Evolutionary conservation across 1,139 yeast species (phyloP), one percentile per base, ranked within the genome.

Genomic region (Candida glucosophila): DNA sequence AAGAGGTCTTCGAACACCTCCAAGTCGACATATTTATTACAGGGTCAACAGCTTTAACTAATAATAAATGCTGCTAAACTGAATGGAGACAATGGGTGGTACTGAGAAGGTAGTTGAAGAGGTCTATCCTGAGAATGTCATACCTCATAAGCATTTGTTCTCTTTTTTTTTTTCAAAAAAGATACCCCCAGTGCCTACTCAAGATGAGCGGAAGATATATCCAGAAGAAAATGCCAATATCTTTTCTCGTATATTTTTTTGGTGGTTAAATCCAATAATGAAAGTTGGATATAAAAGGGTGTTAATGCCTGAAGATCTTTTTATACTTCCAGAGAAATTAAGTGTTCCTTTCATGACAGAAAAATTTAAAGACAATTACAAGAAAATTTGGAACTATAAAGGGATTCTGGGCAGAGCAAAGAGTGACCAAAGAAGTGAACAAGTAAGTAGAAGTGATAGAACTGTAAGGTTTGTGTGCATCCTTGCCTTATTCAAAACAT

Each of bases 211-310:
- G 25, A 41, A 29, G 15, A 39, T 43, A 2, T 67, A 49, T 34
- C 71, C 73, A 0, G 47, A 44, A 20, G 28, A 27, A 5, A 29
- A 41, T 2, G 45, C 61, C n/a, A 63, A 62, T 34, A 22, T 52
- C n/a, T 4, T 67, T 5, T 56, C 61, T n/a, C 41, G 47, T 31
- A 23, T 57, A 1, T 65, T 67, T 39, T 69, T 69, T 47, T 58
- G 69, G 65, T 67, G 75, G 72, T 37, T 70, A 27, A 33, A 40
- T 21, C 76, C 76, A 1, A 41, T 70, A 12, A 47, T 70, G 58
- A 41, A 39, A 13, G 50, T 57, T n/a, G 77, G 77, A 1, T 70
- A 70, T 40, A 62, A 57, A 39, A 49, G 77, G 33, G 69, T 74
- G 3, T 47, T 70, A 29, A 55, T 54, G 23, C 61, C 67, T 1